These are phyloP conservation scores for Xylaria bambusicola DNA, from an alignment of 495 filamentous ascomycete species.

Conservation along the genomic window DNA sequence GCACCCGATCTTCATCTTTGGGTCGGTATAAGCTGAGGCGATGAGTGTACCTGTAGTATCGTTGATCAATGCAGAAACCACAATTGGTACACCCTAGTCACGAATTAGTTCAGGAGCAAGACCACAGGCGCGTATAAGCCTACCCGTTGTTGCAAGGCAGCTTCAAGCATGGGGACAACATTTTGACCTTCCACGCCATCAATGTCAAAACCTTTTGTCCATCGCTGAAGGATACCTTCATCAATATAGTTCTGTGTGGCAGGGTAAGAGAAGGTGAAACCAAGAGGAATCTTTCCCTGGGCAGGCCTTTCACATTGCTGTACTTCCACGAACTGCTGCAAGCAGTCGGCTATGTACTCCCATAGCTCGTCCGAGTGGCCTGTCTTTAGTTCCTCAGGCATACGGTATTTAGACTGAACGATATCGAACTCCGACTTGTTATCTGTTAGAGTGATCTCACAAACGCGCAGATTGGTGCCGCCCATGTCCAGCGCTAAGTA, in stretches of 20 bases:
- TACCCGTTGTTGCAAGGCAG: constrained; percentile 75
- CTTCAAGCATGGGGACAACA: constrained; percentile 91
- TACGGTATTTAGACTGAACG: constrained; percentile 96
- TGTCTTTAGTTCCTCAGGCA: constrained; percentile 93
- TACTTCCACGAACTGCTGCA: constrained; percentile 92
- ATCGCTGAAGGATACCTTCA: constrained; percentile 91
- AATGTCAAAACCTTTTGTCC: constrained; percentile 99
- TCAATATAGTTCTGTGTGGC: constrained; percentile 96
- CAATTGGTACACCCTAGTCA: constrained; percentile 80
- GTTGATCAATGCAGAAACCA: constrained; percentile 90
- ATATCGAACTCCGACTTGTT: constrained; percentile 97
- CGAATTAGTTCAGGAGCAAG: constrained; percentile 18
- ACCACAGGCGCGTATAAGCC: constrained; percentile 24
- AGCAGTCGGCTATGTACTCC: constrained; percentile 96
- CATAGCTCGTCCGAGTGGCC: constrained; percentile 91
- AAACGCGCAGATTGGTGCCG: constrained; percentile 96
- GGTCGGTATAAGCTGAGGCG: constrained; percentile 92
- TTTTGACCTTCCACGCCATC: constrained; percentile 92
- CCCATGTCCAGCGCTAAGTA: constrained; percentile 97
- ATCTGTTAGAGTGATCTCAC: constrained; percentile 88
- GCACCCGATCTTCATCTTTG: constrained; percentile 89
- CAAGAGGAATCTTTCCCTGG: constrained; percentile 70
- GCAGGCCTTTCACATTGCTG: constrained; percentile 73
- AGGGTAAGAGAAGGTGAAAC: constrained; percentile 98
- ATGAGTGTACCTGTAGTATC: constrained; percentile 99